A percentile compares a stretch with the other conserved stretches of the same genome.
phyloP scores from a whole-genome alignment of 768 basidiomycete species.

The Austroboletus festivus region DNA sequence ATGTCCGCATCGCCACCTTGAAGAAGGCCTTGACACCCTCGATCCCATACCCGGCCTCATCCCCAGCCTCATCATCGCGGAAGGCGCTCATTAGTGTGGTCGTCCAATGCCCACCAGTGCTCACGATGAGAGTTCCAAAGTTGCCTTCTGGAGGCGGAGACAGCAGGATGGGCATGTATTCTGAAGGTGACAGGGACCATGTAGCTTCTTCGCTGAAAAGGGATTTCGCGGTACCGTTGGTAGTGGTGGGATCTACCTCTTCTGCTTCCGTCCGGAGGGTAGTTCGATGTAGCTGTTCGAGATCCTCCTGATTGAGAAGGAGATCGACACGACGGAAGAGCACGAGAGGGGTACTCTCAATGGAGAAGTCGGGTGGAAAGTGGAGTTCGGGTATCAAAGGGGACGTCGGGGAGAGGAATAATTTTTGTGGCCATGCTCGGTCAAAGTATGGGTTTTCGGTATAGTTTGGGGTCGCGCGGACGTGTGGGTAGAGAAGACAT shows the following conservation, averaged over 20 bases:
- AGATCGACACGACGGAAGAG: slow-evolving; percentile 67
- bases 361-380: slow-evolving; percentile 52
- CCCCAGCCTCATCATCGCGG: slow-evolving; percentile 29
- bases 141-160: slow-evolving; percentile 43
- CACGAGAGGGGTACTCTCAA: slow-evolving; percentile 57
- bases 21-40: slow-evolving; percentile 57
- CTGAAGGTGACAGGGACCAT: slow-evolving; percentile 52
- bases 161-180: slow-evolving; percentile 52
- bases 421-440: slow-evolving; percentile 60
- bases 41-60: slow-evolving; percentile 45
- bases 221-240: slow-evolving; percentile 26
- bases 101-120: slow-evolving; percentile 71
- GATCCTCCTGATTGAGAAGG: slow-evolving; percentile 46
- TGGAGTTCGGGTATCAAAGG: slow-evolving; percentile 31
- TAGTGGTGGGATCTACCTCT: slow-evolving; percentile 9
- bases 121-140: slow-evolving; percentile 60
- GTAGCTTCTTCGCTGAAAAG: slow-evolving; percentile 55
- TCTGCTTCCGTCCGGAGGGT: slow-evolving; percentile 17
- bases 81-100: slow-evolving; percentile 49
- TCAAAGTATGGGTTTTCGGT: slow-evolving; percentile 52
- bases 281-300: slow-evolving; percentile 42
- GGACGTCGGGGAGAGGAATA: slow-evolving; percentile 59
- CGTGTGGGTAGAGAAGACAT: slow-evolving; percentile 63
- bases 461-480: slow-evolving; percentile 63
- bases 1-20: slow-evolving; percentile 50